Evolutionary conservation across 495 filamentous ascomycete species (phyloP).

Genomic region (Venustampulla echinocandica): DNA sequence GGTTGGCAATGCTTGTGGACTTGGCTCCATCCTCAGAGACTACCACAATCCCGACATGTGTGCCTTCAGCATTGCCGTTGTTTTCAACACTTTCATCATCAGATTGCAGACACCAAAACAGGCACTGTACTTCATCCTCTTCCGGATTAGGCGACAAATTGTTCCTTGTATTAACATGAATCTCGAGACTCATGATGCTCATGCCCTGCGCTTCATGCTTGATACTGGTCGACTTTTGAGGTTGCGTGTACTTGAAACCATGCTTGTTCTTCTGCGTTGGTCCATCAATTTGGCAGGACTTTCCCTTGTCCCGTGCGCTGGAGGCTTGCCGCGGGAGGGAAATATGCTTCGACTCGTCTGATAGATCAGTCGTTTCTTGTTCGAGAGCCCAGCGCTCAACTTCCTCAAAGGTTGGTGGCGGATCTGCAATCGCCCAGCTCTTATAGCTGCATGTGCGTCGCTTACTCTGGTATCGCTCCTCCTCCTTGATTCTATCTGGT

Average conservation of each 20-base stretch:
- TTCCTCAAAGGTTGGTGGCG: constrained; percentile 63
- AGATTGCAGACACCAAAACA: constrained; percentile 85
- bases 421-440: constrained; percentile 56
- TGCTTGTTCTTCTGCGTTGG: constrained; percentile 78
- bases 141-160: constrained; percentile 77
- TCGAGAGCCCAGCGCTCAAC: constrained; percentile 59
- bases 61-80: constrained; percentile 43
- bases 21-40: constrained; percentile 50
- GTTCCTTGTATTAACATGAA: constrained; percentile 88
- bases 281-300: constrained; percentile 79
- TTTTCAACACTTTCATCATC: constrained; percentile 51
- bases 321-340: neutral
- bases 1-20: constrained; percentile 41
- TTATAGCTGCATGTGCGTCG: constrained; percentile 44
- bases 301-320: constrained; percentile 21
- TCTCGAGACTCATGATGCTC: constrained; percentile 90
- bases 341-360: neutral
- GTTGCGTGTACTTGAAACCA: constrained; percentile 84
- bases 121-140: constrained; percentile 77
- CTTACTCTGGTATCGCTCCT: constrained; percentile 38
- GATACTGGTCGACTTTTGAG: constrained; percentile 62
- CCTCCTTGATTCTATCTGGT: constrained; percentile 42
- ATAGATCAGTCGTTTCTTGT: constrained; percentile 2
- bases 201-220: constrained; percentile 87
- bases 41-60: constrained; percentile 52